These are phyloP conservation scores for Trichoderma sp. DNA, from an alignment of 2,329 filamentous ascomycete species.

Conservation along the genomic window DNA sequence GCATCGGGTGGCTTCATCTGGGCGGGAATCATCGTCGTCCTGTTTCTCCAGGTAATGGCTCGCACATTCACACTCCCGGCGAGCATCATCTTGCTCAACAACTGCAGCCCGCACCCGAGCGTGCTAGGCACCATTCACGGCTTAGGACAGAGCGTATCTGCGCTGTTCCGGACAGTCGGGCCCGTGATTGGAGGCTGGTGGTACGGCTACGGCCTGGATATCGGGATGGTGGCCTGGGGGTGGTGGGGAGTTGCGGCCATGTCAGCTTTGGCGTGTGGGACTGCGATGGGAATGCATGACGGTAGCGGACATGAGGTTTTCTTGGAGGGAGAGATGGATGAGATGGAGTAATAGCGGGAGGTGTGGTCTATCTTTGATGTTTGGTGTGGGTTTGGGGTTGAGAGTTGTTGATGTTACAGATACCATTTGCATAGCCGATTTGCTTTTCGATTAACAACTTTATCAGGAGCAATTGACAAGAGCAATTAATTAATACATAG, in stretches of 20 bases:
- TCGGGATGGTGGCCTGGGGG: conserved; percentile 43
- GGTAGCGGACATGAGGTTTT: conserved; percentile 61
- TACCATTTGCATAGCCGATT: neutral
- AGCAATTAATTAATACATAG: neutral
- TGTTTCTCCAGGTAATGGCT: conserved; percentile 67
- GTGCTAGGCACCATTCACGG: conserved; percentile 58
- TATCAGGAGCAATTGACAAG: neutral
- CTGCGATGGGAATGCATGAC: conserved; percentile 60
- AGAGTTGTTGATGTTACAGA: neutral
- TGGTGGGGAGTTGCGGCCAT: conserved; percentile 51
- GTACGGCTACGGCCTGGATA: conserved; percentile 45
- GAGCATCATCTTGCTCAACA: conserved; percentile 59
- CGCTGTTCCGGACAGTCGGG: conserved; percentile 38
- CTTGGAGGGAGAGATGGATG: conserved; percentile 43
- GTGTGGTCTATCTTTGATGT: neutral
- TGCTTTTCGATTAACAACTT: neutral
- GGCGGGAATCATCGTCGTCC: conserved; percentile 59
- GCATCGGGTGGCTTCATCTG: conserved; percentile 53
- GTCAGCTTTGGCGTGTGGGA: conserved; percentile 53
- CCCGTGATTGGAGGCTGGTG: conserved; percentile 50
- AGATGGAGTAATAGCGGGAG: conserved; percentile 1
- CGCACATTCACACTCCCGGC: conserved; percentile 65
- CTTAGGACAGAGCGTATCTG: conserved; percentile 50
- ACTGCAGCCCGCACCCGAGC: conserved; percentile 57
- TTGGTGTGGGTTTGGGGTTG: neutral